A percentile compares a stretch with the other conserved stretches of the same genome.
Conservation (phyloP, 352 stramenopile genomes). For the Phytopythium helicoides region DNA sequence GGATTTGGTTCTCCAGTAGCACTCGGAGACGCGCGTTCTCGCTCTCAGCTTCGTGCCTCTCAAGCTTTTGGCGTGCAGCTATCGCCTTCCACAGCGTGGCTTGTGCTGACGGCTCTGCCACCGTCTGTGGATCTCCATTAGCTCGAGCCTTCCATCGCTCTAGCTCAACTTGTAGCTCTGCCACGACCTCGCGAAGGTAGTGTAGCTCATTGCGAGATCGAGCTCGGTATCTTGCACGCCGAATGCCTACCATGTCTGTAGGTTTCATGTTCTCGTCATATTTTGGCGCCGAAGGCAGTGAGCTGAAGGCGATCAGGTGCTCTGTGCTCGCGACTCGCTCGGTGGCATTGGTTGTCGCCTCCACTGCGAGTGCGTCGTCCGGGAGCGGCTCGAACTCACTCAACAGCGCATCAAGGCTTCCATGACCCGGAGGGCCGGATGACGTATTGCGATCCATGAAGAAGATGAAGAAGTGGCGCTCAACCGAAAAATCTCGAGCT, state of each 20-base stretch:
- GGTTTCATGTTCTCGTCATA: too few relatives aligned
- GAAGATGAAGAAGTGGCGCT: too few relatives aligned
- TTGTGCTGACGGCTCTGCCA: neutral
- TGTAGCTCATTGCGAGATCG: constrained; percentile 2
- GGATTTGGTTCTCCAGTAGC: constrained; percentile 1
- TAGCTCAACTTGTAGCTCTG: constrained; percentile 2
- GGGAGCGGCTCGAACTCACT: too few relatives aligned
- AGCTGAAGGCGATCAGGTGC: too few relatives aligned
- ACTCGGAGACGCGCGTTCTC: constrained; percentile 1
- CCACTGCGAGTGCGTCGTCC: too few relatives aligned
- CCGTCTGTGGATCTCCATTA: neutral
- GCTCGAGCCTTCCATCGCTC: neutral
- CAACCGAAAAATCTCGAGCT: too few relatives aligned
- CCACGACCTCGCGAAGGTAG: constrained; percentile 4
- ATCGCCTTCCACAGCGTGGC: neutral
- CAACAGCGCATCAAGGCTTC: too few relatives aligned
- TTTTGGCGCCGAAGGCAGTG: too few relatives aligned
- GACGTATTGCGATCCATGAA: too few relatives aligned
- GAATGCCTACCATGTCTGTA: neutral
- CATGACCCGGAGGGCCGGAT: too few relatives aligned
- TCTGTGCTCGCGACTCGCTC: too few relatives aligned
- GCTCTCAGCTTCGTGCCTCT: neutral
- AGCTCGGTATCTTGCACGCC: constrained; percentile 1
- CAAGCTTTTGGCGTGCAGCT: neutral
- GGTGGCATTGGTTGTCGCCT: too few relatives aligned